phyloP scores from a whole-genome alignment of 805 yeast species.

The Saccharomyces jurei region DNA sequence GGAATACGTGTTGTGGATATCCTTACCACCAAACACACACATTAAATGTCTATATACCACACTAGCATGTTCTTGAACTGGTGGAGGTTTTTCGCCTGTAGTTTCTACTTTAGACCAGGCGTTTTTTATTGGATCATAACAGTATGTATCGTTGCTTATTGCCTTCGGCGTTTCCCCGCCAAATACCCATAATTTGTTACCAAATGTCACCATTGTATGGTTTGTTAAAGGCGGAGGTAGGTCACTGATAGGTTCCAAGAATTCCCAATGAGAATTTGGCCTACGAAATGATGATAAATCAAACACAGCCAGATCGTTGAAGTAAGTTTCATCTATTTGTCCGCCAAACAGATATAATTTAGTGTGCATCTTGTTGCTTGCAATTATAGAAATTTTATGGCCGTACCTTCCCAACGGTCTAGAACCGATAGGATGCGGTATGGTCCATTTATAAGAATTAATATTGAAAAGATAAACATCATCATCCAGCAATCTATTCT shows the following conservation, averaged over 20 bases:
- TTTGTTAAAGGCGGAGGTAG: constrained; percentile 73
- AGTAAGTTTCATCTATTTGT: constrained; percentile 74
- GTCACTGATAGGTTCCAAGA: constrained; percentile 44
- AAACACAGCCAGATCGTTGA: constrained; percentile 77
- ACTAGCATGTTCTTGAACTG: constrained; percentile 88
- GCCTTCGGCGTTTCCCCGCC: constrained; percentile 83
- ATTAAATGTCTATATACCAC: constrained; percentile 68
- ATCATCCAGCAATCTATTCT: constrained; percentile 76
- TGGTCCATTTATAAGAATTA: constrained; percentile 69
- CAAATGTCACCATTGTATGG: constrained; percentile 79
- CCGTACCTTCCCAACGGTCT: constrained; percentile 94
- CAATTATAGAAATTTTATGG: constrained; percentile 75
- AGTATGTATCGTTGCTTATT: constrained; percentile 69
- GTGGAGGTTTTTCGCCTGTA: constrained; percentile 53
- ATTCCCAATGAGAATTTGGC: constrained; percentile 79
- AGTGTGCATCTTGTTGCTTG: constrained; percentile 49
- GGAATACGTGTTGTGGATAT: constrained; percentile 58
- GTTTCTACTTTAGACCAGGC: constrained; percentile 68
- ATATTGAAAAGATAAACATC: constrained; percentile 81
- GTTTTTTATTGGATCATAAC: constrained; percentile 60
- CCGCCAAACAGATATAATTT: constrained; percentile 87
- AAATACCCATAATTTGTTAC: constrained; percentile 72
- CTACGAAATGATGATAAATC: constrained; percentile 81
- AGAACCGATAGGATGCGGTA: constrained; percentile 62
- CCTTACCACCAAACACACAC: constrained; percentile 87